phyloP scores from a whole-genome alignment of 2,329 filamentous ascomycete species.

The Hypoxylon sp. region DNA sequence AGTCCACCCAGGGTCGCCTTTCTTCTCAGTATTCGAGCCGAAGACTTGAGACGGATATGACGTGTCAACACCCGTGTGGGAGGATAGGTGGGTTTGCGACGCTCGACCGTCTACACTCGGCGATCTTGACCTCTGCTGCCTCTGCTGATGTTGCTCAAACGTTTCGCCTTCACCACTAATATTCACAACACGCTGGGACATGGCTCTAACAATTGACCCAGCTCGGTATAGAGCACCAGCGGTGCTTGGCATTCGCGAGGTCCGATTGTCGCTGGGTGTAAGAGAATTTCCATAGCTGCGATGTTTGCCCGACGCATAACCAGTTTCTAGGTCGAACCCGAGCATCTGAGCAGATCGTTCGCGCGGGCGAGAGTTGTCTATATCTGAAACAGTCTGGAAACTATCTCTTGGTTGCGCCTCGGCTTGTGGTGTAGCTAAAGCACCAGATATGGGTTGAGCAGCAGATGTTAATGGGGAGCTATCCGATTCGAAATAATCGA shows the following conservation, averaged over 20 bases:
- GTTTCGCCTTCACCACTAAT: conserved; percentile 92
- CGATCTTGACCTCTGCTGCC: conserved; percentile 70
- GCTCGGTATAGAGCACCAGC: conserved; percentile 75
- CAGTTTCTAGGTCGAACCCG: conserved; percentile 69
- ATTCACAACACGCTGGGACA: conserved; percentile 98
- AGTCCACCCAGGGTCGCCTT: conserved; percentile 51
- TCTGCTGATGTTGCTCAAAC: conserved; percentile 78
- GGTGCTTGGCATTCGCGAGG: conserved; percentile 73
- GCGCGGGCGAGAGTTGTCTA: conserved; percentile 61
- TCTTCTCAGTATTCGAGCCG: conserved; percentile 62
- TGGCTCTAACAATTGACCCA: conserved; percentile 81
- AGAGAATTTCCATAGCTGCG: conserved; percentile 70
- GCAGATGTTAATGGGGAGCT: conserved; percentile 68
- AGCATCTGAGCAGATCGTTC: conserved; percentile 64
- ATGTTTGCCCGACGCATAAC: conserved; percentile 62
- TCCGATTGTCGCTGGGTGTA: conserved; percentile 63
- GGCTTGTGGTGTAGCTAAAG: conserved; percentile 57
- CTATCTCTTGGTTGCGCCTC: conserved; percentile 64
- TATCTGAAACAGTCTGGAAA: conserved; percentile 67
- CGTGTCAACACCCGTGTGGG: conserved; percentile 60
- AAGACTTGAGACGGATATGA: conserved; percentile 65
- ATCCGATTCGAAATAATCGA: conserved; percentile 67
- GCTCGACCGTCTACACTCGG: conserved; percentile 65
- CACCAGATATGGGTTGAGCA: conserved; percentile 67
- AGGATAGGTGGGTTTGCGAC: conserved; percentile 59